Percentiles rank a stretch among this genome's conserved stretches.
Conservation (phyloP, 805 yeast genomes). For the Barnettozyma sp. region DNA sequence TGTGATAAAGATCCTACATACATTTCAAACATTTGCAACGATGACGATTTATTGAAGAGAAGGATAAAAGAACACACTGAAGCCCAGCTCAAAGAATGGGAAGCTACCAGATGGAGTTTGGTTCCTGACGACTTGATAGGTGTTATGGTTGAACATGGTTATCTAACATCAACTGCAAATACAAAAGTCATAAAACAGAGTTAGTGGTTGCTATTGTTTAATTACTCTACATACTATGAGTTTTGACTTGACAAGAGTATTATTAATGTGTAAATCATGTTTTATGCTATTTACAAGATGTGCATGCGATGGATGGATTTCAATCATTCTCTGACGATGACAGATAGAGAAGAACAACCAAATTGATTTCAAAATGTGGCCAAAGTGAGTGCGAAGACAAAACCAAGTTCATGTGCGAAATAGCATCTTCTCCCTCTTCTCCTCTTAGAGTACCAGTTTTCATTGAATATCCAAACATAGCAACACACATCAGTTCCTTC, state of each 20-base stretch:
- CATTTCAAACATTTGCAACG: constrained; percentile 7
- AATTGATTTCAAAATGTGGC: too few species aligned
- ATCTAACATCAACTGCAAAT: not conserved
- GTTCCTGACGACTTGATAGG: constrained; percentile 32
- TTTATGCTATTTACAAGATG: constrained; percentile 10
- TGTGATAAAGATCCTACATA: not conserved
- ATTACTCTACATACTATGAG: too few species aligned
- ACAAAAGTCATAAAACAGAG: too few species aligned
- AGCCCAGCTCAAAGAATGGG: constrained; percentile 25
- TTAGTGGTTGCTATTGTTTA: too few species aligned
- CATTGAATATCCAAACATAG: constrained; percentile 9
- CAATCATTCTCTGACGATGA: not conserved
- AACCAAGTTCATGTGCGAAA: too few species aligned
- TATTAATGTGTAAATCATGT: constrained; percentile 10
- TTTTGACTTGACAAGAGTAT: constrained; percentile 2
- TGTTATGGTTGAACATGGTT: constrained; percentile 9
- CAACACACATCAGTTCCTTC: too few species aligned
- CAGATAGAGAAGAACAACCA: too few species aligned
- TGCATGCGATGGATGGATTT: too few species aligned
- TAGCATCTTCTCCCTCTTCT: too few species aligned
- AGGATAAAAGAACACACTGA: constrained; percentile 12
- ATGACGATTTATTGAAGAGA: constrained; percentile 9
- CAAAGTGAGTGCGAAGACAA: too few species aligned
- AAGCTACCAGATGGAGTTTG: constrained; percentile 22
- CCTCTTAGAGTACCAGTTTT: too few species aligned